Evolutionary conservation across 2,329 filamentous ascomycete genomes (phyloP), one percentile per base, ranked within the genome.

Genomic region (Cryphonectria radicalis): DNA sequence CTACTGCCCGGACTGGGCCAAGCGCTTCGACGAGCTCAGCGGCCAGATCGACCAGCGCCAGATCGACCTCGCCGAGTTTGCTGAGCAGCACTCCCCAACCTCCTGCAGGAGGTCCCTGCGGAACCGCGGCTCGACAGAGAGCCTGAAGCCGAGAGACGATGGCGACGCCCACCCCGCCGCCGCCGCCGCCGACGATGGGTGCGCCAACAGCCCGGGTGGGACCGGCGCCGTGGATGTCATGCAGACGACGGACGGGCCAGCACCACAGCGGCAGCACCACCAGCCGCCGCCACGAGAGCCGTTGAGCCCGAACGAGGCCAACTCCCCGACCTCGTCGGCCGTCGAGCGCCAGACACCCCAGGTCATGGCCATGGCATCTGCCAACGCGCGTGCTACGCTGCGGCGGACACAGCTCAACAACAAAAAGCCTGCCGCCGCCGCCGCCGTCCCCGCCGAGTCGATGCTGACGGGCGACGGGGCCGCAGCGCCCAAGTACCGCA

Each of bases 41-140:
- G 82, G 83, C 72, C 86, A 91, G 78, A 89, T 91, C 71, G 85
- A 88, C 71, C 82, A 86, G 76, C 88, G 89, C 71, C 89, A 91
- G 81, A 80, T 82, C 66, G 88, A 91, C 76, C 82, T 91, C 70
- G 89, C 88, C 50, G 72, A 73, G 63, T 63, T 78, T 37, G 75
- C 76, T 63, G 80, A 79, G 40, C 77, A 78, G 2, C 74, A 74
- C 22, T 73, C 74, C 0, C n/a, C 62, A 19, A 2, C 40, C 19
- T 74, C 78, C 32, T 35, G 57, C 40, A 25, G 28, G 8, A 80
- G 79, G 63, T 76, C 75, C 3, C 17, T 78, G 17, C 72, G 75
- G 59, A 76, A 76, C 69, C 73, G 74, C 40, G 77, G 76, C 35
- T 78, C 77, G 1, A 77, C 77, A 2, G 75, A 78, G 67, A 76